Evolutionary conservation across 2,329 filamentous ascomycete species (phyloP), one percentile per base, ranked within the genome.

Genomic region (Alternaria gansuensis): DNA sequence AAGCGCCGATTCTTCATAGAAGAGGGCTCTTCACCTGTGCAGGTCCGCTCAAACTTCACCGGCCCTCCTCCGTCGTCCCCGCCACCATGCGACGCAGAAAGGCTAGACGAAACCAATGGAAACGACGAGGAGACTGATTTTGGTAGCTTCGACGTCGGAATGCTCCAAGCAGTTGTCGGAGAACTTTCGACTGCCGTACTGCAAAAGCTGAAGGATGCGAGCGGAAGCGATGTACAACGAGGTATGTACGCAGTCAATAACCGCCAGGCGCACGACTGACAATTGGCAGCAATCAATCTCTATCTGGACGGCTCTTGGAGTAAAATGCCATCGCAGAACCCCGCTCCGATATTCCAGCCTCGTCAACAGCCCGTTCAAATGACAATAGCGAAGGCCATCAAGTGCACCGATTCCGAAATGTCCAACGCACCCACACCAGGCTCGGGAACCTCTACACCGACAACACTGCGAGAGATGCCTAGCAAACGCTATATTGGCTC

Each of bases 401-500:
- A 65, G 54, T 64, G 71, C 31, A 71, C 63, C 40, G 67, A 75
- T 24, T 64, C 74, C 31, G 60, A 75, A 58, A 48, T 49, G 4
- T 72, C 70, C 6, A 62, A 57, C 28, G 51, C 64, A 3, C 67
- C 71, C 14, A 71, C 70, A 5, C 67, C 65, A 13, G 64, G 45
- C 26, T 73, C 73, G 0, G 64, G 56, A 28, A 31, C 61, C 8
- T 66, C 62, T 7, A 69, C 66, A 0, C 70, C 68, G 5, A 59
- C 64, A 5, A 51, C 63, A 11, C 54, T 77, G 14, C 70, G 70
- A 28, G 69, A 69, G 4, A 85, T 83, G 81, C 88, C 88, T 0
- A 69, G 78, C 2, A 83, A 82, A 66, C 81, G 95, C 70, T 99
- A 98, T 70, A 86, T 98, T 60, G 95, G 95, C 17, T 92, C 93